Conservation (phyloP, 768 basidiomycete genomes). For the Leccinum rimulosum region DNA sequence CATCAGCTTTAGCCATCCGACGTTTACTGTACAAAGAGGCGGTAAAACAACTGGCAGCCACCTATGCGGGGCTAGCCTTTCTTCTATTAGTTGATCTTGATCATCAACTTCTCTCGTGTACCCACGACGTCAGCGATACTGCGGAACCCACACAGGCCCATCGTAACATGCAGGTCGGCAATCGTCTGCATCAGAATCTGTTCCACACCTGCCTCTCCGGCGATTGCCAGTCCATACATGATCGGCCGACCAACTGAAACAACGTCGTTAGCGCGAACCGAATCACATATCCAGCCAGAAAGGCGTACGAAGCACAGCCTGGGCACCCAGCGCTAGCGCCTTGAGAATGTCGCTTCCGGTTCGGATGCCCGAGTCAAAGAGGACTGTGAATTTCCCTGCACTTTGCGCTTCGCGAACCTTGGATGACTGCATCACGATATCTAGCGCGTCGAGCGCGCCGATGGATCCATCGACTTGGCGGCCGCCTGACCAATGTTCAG, state of each 20-base stretch:
- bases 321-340: slow-evolving; percentile 56
- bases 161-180: slow-evolving; percentile 42
- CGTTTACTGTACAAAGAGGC: neutral
- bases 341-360: slow-evolving; percentile 53
- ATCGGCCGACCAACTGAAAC: slow-evolving; percentile 39
- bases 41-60: neutral
- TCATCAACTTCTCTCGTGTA: slow-evolving; percentile 34
- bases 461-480: slow-evolving; percentile 80
- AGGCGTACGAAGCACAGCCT: slow-evolving; percentile 44
- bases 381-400: slow-evolving; percentile 58
- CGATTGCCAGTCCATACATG: slow-evolving; percentile 49
- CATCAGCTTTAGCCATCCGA: neutral
- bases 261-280: neutral
- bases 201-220: slow-evolving; percentile 47
- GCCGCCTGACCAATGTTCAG: slow-evolving; percentile 45
- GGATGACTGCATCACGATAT: slow-evolving; percentile 61
- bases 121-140: slow-evolving; percentile 37
- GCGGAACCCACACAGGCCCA: slow-evolving; percentile 42
- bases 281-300: neutral
- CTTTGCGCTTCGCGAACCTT: slow-evolving; percentile 56
- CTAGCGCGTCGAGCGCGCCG: slow-evolving; percentile 67
- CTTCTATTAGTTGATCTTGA: slow-evolving; percentile 19
- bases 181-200: slow-evolving; percentile 44
- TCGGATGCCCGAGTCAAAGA: slow-evolving; percentile 66
- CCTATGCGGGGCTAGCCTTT: neutral